These are phyloP conservation scores for Westerdykella sp. DNA, from an alignment of 2,329 filamentous ascomycete species.

Conservation along the genomic window DNA sequence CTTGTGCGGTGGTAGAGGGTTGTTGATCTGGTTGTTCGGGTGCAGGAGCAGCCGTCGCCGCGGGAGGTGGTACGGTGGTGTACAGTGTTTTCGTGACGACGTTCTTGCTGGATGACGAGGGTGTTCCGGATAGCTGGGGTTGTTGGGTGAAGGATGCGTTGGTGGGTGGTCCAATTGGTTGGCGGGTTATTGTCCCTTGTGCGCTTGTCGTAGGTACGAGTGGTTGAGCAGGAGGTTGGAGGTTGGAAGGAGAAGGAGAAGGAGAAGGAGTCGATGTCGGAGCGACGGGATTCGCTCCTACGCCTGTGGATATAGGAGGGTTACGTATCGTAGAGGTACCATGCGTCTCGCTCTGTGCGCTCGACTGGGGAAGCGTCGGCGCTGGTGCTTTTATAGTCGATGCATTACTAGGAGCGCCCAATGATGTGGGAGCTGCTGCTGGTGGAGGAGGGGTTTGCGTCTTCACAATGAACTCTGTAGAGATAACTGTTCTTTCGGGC, in stretches of 20 bases:
- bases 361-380: no score
- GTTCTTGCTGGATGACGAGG: constrained; percentile 6
- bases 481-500: constrained; percentile 22
- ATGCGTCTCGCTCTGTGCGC: background rate
- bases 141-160: constrained; percentile 5
- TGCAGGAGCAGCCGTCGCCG: constrained; percentile 5
- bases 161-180: background rate
- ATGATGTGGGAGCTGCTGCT: constrained; percentile 9
- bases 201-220: constrained; percentile 5
- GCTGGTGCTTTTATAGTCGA: background rate
- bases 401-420: constrained; percentile 7
- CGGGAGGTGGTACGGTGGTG: constrained; percentile 20
- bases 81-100: constrained; percentile 24
- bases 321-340: no score
- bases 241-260: background rate
- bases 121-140: background rate
- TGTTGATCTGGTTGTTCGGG: background rate
- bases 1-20: constrained; percentile 5
- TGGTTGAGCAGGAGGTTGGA: constrained; percentile 10
- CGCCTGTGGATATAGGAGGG: no score
- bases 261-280: constrained; percentile 1
- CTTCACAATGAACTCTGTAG: constrained; percentile 25
- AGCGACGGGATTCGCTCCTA: background rate
- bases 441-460: constrained; percentile 11
- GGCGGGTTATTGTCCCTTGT: background rate